Base-by-base conservation (phyloP, 371 early-diverging fungal genomes). In the Batrachochytrium dendrobatidis region DNA sequence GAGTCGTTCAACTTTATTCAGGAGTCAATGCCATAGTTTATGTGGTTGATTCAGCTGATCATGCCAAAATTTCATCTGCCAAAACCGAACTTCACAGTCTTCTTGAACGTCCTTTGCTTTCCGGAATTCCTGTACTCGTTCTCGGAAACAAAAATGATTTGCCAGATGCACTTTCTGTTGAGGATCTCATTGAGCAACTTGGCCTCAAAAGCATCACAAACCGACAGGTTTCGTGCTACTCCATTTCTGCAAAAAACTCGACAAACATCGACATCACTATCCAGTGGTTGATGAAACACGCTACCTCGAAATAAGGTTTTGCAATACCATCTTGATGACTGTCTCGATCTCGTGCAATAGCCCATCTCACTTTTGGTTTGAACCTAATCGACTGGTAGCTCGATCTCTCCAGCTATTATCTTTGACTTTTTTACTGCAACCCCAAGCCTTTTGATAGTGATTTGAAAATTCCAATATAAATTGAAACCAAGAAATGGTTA, bases 111-210 rank as follows among this genome's bases (percentile, higher is more conserved):
- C 92, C 94, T 24, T 88, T 88, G 66, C 77, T 97, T 55, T 84
- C 87, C 5, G 87, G 84, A 61, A 95, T 97, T 44, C 98, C 98
- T 8, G 86, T 98, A 29, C 83, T 99, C 51, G 94, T 99, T 31
- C 82, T 99, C 28, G 99, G 96, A n/a, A 98, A 98, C 73, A 99
- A 99, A 83, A 98, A 97, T 68, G 99, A 99, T 74, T 72, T 97
- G 61, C 84, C 86, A n/a, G 85, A 82, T 17, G 92, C 97, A 26
- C 72, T 95, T 60, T 82, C 83, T 2, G 95, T 91, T 1, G 93
- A 97, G 20, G 83, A 94, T 65, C 75, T 98, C 35, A 91, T 98
- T 56, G 94, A 98, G 56, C 81, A 76, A 60, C 73, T 97, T 86
- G 83, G 89, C 53, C 74, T 96, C 63, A 87, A 90, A 71, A 77